A percentile compares a stretch with the other conserved stretches of the same genome.
phyloP scores from a whole-genome alignment of 768 basidiomycete genomes.

The Lactifluus subvellereus region DNA sequence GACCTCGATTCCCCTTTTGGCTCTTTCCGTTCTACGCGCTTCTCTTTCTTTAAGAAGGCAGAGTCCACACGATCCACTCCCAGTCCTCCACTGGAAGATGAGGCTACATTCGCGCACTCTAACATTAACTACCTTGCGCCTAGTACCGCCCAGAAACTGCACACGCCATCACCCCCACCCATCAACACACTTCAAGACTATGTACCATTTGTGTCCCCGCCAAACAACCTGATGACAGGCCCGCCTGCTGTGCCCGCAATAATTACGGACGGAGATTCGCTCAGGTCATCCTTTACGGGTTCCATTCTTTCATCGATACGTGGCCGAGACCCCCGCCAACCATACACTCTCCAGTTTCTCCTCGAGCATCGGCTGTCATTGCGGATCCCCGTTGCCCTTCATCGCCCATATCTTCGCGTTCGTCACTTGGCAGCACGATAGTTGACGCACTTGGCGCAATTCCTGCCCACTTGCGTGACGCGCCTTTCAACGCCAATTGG shows the following conservation, averaged over 20 bases:
- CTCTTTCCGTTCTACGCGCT: slow-evolving; percentile 8
- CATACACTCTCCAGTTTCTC: background rate
- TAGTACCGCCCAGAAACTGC: slow-evolving; percentile 10
- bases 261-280: background rate
- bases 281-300: slow-evolving; percentile 6
- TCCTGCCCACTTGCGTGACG: slow-evolving; percentile 12
- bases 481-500: slow-evolving; percentile 7
- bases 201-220: background rate
- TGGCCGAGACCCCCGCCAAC: slow-evolving; percentile 14
- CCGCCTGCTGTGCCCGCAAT: background rate
- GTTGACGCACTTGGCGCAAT: slow-evolving; percentile 18
- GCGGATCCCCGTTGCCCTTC: slow-evolving; percentile 4
- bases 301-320: slow-evolving; percentile 9
- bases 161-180: slow-evolving; percentile 17
- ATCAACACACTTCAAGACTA: background rate
- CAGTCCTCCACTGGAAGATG: slow-evolving; percentile 11
- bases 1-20: slow-evolving; percentile 9
- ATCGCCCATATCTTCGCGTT: slow-evolving; percentile 9
- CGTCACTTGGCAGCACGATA: slow-evolving; percentile 16
- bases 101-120: slow-evolving; percentile 11
- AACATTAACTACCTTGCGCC: slow-evolving; percentile 18
- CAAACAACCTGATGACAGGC: background rate
- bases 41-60: slow-evolving; percentile 7
- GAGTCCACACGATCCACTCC: slow-evolving; percentile 12
- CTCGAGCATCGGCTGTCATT: background rate